Evolutionary conservation across 2,329 filamentous ascomycete species (phyloP).

Genomic region (Cercospora sp.): DNA sequence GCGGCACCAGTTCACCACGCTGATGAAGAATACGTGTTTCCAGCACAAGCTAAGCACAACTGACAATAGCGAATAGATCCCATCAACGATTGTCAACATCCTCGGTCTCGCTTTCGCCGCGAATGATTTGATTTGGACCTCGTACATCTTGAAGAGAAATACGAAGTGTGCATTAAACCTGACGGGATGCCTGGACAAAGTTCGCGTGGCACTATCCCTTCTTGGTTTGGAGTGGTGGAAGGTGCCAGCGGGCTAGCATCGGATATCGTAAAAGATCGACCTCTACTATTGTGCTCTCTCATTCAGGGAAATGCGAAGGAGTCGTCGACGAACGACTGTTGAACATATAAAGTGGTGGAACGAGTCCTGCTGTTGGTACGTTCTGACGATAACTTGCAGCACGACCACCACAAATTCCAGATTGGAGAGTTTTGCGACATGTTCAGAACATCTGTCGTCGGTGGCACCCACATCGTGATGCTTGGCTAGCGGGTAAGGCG

Average conservation of each 20-base stretch:
- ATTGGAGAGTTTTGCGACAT: background rate
- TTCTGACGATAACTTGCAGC: background rate
- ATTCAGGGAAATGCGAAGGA: background rate
- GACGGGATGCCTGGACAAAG: background rate
- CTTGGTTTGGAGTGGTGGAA: background rate
- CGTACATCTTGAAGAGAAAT: slow-evolving; percentile 2
- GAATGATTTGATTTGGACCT: background rate
- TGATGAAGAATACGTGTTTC: background rate
- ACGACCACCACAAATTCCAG: background rate
- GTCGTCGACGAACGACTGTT: background rate
- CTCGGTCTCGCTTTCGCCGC: background rate
- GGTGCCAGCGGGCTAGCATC: background rate
- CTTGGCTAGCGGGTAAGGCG: slow-evolving; percentile 5
- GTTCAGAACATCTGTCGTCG: slow-evolving; percentile 1
- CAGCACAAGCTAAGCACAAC: background rate
- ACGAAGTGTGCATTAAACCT: slow-evolving; percentile 5
- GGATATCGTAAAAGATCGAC: slow-evolving; percentile 2
- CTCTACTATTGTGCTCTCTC: background rate
- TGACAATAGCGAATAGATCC: background rate
- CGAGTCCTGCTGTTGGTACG: background rate
- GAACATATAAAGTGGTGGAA: background rate
- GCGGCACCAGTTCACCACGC: background rate
- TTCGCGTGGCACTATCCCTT: slow-evolving; percentile 1
- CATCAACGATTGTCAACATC: background rate
- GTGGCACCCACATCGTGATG: background rate